phyloP scores from a whole-genome alignment of 495 filamentous ascomycete genomes.

The Darksidea phi region DNA sequence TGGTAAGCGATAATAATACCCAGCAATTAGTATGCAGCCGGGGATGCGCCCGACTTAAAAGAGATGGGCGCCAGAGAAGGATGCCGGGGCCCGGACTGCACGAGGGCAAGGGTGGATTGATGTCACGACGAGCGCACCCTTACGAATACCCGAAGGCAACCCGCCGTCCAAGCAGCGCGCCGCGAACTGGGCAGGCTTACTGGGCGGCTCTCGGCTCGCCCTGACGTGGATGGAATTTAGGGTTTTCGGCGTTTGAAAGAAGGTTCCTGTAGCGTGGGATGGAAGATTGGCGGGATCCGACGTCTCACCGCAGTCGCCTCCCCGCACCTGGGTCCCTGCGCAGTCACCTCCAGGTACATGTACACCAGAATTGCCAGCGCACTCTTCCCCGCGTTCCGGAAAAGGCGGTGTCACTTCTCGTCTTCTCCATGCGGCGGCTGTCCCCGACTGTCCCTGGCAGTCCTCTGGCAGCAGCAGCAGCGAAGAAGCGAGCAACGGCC shows the following conservation, averaged over 20 bases:
- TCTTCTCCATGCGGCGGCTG: too few species aligned
- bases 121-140: conserved; percentile 24
- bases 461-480: too few species aligned
- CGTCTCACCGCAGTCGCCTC: conserved; percentile 17
- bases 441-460: too few species aligned
- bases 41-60: conserved; percentile 22
- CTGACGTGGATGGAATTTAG: neutral
- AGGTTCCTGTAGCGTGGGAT: conserved; percentile 25
- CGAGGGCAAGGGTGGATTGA: conserved; percentile 36
- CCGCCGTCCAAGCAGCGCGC: neutral
- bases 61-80: conserved; percentile 4
- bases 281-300: conserved; percentile 5
- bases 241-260: conserved; percentile 31
- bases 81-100: conserved; percentile 26
- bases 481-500: too few species aligned
- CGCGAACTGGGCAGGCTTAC: conserved; percentile 11
- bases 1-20: conserved; percentile 26
- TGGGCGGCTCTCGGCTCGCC: conserved; percentile 1
- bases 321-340: conserved; percentile 29
- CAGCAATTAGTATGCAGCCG: conserved; percentile 12
- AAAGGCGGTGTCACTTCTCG: too few species aligned
- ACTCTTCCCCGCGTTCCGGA: conserved; percentile 15
- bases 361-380: conserved; percentile 20
- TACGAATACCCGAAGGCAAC: too few species aligned
- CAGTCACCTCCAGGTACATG: conserved; percentile 32